Base-by-base conservation (phyloP, 768 basidiomycete species). In the Pisolithus tinctorius region DNA sequence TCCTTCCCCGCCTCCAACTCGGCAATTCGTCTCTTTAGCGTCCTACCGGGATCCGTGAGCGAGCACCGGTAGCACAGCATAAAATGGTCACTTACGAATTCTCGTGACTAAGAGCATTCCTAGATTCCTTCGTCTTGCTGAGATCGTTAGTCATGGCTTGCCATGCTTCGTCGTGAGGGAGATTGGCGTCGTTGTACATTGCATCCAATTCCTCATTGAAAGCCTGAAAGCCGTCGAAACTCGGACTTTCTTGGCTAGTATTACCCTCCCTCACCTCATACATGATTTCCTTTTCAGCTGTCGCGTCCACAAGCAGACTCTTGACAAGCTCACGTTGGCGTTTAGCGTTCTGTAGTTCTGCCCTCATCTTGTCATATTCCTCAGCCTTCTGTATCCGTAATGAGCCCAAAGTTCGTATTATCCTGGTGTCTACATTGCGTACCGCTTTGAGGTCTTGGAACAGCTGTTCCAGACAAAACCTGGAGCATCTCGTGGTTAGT, bases 181-280 rank as follows among this genome's bases (percentile, higher is more conserved):
- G 78, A 53, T 86, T 80, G 26, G 80, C 81, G 52, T 93, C 90
- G 47, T 86, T 85, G 68, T 84, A 95, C 88, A 95, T 90, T 16
- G 80, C 82, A 57, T 93, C 92, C 30, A 96, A 76, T 64, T 95
- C 93, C 63, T 93, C 91, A 64, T 96, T 95, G 71, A 96, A 94
- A 3, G 90, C 88, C 92, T 94, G 55, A 39, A 47, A 41, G 47
- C 30, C n/a, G 49, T 50, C 45, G 29, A 59, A 36, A 27, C 10
- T 44, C 38, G 29, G 36, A 1, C 34, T 42, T 16, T 39, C 40
- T 1, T 14, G 57, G 50, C 20, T 25, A 27, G 26, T 26, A n/a
- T 31, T 30, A 25, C n/a, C 17, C 6, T 23, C 23, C 63, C 77
- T 60, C 39, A 93, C 92, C 75, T 93, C 88, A 57, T 93, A 94